Percentiles rank a stretch among this genome's conserved stretches.
phyloP scores from a whole-genome alignment of 23 red algal species.

The Cyanidioschyzon merolae region DNA sequence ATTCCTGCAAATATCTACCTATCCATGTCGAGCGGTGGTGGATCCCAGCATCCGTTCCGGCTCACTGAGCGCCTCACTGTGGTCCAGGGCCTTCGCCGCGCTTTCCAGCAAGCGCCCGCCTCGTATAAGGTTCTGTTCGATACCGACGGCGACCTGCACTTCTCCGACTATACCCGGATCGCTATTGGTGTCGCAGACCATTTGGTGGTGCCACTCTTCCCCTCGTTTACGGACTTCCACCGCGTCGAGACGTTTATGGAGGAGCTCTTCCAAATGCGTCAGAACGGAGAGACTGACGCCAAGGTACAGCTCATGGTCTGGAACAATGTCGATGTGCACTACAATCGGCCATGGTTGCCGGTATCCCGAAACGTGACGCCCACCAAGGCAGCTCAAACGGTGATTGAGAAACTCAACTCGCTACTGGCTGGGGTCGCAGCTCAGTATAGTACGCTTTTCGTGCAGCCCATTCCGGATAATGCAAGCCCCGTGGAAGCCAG shows the following conservation, averaged over 20 bases:
- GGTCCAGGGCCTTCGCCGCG: not conserved
- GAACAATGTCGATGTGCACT: slow-evolving; percentile 29
- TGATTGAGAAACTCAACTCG: slow-evolving; percentile 26
- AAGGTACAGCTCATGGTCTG: slow-evolving; percentile 25
- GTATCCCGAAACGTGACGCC: slow-evolving; percentile 24
- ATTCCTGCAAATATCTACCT: slow-evolving; percentile 25
- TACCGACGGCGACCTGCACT: slow-evolving; percentile 29
- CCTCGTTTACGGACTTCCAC: slow-evolving; percentile 29
- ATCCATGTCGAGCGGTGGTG: slow-evolving; percentile 12
- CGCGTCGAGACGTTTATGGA: slow-evolving; percentile 28
- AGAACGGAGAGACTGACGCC: slow-evolving; percentile 6
- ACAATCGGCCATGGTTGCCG: slow-evolving; percentile 24
- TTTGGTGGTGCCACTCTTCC: slow-evolving; percentile 22
- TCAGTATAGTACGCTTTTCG: slow-evolving; percentile 20
- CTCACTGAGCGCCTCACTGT: not conserved
- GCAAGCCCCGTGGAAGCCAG: not conserved
- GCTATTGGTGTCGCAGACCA: slow-evolving; percentile 21
- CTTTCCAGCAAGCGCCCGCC: not conserved
- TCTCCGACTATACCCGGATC: slow-evolving; percentile 26
- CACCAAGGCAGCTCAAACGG: slow-evolving; percentile 26
- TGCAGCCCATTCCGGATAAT: slow-evolving; percentile 24
- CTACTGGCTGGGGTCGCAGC: slow-evolving; percentile 26
- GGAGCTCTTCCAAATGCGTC: slow-evolving; percentile 21
- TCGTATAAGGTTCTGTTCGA: slow-evolving; percentile 22
- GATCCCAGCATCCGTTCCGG: slow-evolving; percentile 9